Conservation (phyloP, 441 rosid species). For the Lepidium campestre region DNA sequence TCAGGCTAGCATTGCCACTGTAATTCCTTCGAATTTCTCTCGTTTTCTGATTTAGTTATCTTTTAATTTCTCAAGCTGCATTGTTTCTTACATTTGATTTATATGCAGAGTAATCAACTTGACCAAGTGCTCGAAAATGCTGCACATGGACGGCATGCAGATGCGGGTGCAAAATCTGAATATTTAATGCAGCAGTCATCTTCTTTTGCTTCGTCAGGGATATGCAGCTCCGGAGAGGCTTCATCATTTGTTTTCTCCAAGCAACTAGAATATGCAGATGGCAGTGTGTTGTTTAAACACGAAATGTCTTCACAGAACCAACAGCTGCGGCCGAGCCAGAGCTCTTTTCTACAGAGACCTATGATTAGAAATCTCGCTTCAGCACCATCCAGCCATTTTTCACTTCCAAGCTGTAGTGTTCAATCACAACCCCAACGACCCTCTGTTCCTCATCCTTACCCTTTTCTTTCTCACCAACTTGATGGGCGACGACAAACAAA, state of each 20-base stretch:
- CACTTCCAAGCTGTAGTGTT: conserved; percentile 49
- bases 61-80: conserved; percentile 1
- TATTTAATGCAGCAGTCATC: conserved; percentile 53
- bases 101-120: conserved; percentile 58
- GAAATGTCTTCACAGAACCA: conserved; percentile 71
- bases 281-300: conserved; percentile 45
- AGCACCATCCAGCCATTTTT: conserved; percentile 56
- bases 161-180: conserved; percentile 46
- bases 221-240: conserved; percentile 46
- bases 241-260: conserved; percentile 58
- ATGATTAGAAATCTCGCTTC: conserved; percentile 48
- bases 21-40: conserved; percentile 32
- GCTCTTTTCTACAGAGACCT: conserved; percentile 56
- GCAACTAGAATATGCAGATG: conserved; percentile 58
- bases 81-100: background rate
- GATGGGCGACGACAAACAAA: conserved; percentile 46
- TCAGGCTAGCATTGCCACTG: conserved; percentile 43
- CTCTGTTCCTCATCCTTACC: conserved; percentile 46
- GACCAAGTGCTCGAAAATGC: conserved; percentile 47
- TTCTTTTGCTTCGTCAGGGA: conserved; percentile 47
- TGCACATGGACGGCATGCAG: conserved; percentile 48
- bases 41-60: conserved; percentile 8
- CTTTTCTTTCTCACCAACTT: conserved; percentile 66
- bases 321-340: conserved; percentile 54
- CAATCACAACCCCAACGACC: conserved; percentile 74